Percentiles rank a stretch among this genome's conserved stretches.
Conservation (phyloP, 768 basidiomycete species). For the Trametopsis cervina region DNA sequence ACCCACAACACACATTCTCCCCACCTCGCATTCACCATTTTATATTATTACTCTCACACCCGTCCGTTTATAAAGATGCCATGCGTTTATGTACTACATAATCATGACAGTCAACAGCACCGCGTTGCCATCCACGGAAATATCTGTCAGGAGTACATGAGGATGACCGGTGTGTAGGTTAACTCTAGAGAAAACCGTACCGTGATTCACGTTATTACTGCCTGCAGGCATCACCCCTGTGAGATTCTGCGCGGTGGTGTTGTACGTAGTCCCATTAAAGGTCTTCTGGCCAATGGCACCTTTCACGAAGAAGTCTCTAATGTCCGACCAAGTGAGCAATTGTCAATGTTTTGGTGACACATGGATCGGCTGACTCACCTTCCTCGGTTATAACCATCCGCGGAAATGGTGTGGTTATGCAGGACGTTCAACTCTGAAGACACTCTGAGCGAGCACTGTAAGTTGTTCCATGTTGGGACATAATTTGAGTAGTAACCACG, state of each 20-base stretch:
- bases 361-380: conserved; percentile 23
- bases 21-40: neutral
- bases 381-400: conserved; percentile 45
- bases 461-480: neutral
- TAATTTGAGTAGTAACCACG: conserved; percentile 14
- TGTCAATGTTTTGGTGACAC: neutral
- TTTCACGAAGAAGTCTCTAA: conserved; percentile 34
- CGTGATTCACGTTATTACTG: conserved; percentile 43
- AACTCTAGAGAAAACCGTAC: conserved; percentile 23
- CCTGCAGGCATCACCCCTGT: conserved; percentile 51
- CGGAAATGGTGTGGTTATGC: conserved; percentile 34
- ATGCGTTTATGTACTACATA: neutral
- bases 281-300: conserved; percentile 31
- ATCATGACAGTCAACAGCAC: conserved; percentile 49
- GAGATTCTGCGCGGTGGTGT: conserved; percentile 37
- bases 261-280: conserved; percentile 40
- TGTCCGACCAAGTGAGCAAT: neutral
- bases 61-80: too few species aligned
- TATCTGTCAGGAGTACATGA: conserved; percentile 31
- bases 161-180: neutral
- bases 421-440: conserved; percentile 38
- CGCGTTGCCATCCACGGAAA: conserved; percentile 52
- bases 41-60: too few species aligned
- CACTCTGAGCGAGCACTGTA: conserved; percentile 28
- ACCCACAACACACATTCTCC: neutral